Evolutionary conservation across 2,329 filamentous ascomycete genomes (phyloP).

Genomic region (Bipolaris sorokiniana): DNA sequence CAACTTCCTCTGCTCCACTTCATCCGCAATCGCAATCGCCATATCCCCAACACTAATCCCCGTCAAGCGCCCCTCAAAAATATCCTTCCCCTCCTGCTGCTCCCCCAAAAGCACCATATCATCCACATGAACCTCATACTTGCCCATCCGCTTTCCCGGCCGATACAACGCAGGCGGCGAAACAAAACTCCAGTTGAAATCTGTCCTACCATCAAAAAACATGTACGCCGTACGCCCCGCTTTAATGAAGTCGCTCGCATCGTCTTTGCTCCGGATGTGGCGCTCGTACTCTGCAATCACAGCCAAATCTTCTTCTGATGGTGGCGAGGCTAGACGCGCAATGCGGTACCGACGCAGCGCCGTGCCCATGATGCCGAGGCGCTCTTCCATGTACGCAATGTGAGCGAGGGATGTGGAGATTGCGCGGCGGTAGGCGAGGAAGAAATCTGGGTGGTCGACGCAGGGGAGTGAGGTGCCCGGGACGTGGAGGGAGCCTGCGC

Average conservation of each 20-base stretch:
- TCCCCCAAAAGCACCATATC: slow-evolving; percentile 40
- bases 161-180: slow-evolving; percentile 43
- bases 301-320: slow-evolving; percentile 18
- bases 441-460: slow-evolving; percentile 44
- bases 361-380: slow-evolving; percentile 39
- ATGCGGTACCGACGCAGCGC: slow-evolving; percentile 34
- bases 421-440: slow-evolving; percentile 44
- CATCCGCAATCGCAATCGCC: slow-evolving; percentile 46
- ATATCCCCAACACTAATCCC: slow-evolving; percentile 45
- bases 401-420: slow-evolving; percentile 45
- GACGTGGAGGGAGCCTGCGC: slow-evolving; percentile 42
- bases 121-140: slow-evolving; percentile 42
- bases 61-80: slow-evolving; percentile 41
- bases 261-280: slow-evolving; percentile 30
- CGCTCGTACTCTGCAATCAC: slow-evolving; percentile 35
- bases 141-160: slow-evolving; percentile 41
- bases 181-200: slow-evolving; percentile 45
- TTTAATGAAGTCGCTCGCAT: slow-evolving; percentile 40
- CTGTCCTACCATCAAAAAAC: slow-evolving; percentile 46
- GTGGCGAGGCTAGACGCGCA: slow-evolving; percentile 31
- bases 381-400: slow-evolving; percentile 46
- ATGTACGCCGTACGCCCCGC: slow-evolving; percentile 44
- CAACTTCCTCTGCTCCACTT: slow-evolving; percentile 37
- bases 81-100: slow-evolving; percentile 26
- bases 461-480: slow-evolving; percentile 28